Base-by-base conservation (phyloP, 768 basidiomycete genomes). In the Paxillus rubicundulus region DNA sequence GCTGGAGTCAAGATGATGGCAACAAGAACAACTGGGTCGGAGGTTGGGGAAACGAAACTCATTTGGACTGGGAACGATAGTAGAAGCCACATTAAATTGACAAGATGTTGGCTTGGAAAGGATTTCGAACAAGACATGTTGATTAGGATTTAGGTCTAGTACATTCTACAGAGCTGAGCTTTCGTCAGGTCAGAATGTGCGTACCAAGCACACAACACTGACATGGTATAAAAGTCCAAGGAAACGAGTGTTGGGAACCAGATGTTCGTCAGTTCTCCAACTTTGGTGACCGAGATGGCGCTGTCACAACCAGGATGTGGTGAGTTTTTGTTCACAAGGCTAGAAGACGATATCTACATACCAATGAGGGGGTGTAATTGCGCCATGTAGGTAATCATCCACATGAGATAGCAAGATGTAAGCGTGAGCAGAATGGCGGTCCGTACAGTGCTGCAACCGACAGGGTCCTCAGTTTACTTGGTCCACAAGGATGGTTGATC, bases 321-420 rank as follows among this genome's bases (percentile, higher is more conserved):
- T 36, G 37, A 12, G 17, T 45, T 10, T 20, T 38, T 21, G 30
- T 21, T 58, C 17, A 55, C 17, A 2, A 12, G 12, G 14, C 30
- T 9, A 10, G 20, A 13, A 3, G 38, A 28, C 10, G 4, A 0
- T 14, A 12, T 34, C n/a, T n/a, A 72, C 83, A 55, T 58, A 95
- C 95, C 73, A 64, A 96, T 85, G 46, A 98, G 78, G 34, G 95
- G 95, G 65, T 98, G 85, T 46, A 97, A 70, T 66, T 98, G 95
- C 1, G 94, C 93, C 67, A 97, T 78, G 72, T 96, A 98, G n/a
- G 95, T 94, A 64, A 96, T 83, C 74, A 87, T 87, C 95, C 95
- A 98, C 85, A 98, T 86, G 61, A 98, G 81, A 74, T 94, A 98
- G 72, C 91, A 95, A 50, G 81, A 87, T 3, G 82, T 75, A 16